A percentile compares a stretch with the other conserved stretches of the same genome.
Conservation (phyloP, 331 rosid species). For the Acacia pycnantha region DNA sequence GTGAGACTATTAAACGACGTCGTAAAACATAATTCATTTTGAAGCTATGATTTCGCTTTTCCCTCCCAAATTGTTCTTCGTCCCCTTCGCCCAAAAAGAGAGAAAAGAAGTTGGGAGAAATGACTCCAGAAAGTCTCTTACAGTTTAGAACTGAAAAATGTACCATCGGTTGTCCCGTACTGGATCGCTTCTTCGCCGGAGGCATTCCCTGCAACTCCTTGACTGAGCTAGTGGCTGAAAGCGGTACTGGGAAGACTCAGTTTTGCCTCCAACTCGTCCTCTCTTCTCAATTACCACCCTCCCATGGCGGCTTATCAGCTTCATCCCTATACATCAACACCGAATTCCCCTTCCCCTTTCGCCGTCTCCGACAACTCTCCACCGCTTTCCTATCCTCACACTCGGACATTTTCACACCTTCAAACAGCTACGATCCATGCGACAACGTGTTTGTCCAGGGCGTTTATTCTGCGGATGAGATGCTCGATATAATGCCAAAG, state of each 20-base stretch:
- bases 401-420: slow-evolving; percentile 7
- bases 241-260: slow-evolving; percentile 78
- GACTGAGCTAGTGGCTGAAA: slow-evolving; percentile 74
- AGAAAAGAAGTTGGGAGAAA: neutral
- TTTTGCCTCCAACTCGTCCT: slow-evolving; percentile 82
- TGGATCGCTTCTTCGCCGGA: slow-evolving; percentile 60
- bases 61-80: neutral
- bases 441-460: slow-evolving; percentile 47
- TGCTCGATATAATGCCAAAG: slow-evolving; percentile 46
- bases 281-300: slow-evolving; percentile 72
- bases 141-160: slow-evolving; percentile 40
- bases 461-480: slow-evolving; percentile 46
- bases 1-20: no score
- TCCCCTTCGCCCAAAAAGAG: neutral
- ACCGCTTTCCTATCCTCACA: slow-evolving; percentile 36
- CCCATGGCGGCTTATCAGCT: slow-evolving; percentile 72
- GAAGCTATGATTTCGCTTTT: neutral
- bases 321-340: slow-evolving; percentile 73
- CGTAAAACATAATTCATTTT: no score
- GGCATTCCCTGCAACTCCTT: slow-evolving; percentile 77
- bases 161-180: slow-evolving; percentile 65
- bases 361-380: slow-evolving; percentile 76
- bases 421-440: slow-evolving; percentile 35
- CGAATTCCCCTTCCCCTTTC: slow-evolving; percentile 75
- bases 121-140: slow-evolving; percentile 53